phyloP scores from a whole-genome alignment of 352 stramenopile species.

The Phytopythium oedochilum region DNA sequence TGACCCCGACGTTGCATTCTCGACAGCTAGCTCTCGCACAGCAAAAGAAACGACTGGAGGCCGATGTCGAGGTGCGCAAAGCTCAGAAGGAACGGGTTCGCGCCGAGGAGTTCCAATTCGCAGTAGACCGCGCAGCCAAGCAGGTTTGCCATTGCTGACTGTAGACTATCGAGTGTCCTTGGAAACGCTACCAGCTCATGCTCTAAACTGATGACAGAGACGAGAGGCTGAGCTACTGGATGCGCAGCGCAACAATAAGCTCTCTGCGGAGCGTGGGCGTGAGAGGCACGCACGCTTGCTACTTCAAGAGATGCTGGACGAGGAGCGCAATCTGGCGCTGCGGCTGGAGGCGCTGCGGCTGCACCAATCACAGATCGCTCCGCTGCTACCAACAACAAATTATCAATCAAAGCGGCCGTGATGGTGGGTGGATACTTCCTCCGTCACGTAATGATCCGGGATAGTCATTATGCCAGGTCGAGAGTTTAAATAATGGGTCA shows the following conservation, averaged over 20 bases:
- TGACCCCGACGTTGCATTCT: no score
- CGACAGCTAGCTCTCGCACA: conserved; percentile 30
- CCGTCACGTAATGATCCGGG: no score
- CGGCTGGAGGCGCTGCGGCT: conserved; percentile 50
- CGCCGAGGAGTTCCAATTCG: conserved; percentile 28
- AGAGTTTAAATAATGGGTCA: no score
- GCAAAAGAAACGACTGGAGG: conserved; percentile 40
- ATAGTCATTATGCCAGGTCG: no score
- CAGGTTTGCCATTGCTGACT: conserved; percentile 19
- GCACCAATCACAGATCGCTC: conserved; percentile 46
- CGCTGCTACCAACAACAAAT: conserved; percentile 32
- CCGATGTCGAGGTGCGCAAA: conserved; percentile 22
- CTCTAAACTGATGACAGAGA: conserved; percentile 15
- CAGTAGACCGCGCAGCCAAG: conserved; percentile 27
- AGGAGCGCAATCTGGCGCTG: conserved; percentile 48
- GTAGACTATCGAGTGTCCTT: not conserved
- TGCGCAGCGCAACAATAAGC: conserved; percentile 29
- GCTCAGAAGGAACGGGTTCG: conserved; percentile 45
- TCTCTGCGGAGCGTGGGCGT: conserved; percentile 30
- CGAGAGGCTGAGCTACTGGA: conserved; percentile 30
- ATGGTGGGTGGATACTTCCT: no score
- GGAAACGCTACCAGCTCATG: not conserved
- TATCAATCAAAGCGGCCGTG: no score
- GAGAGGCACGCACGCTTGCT: conserved; percentile 30
- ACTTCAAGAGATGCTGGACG: conserved; percentile 44